These are phyloP conservation scores for Lepiota brunneoincarnata DNA, from an alignment of 768 basidiomycete species.

Conservation along the genomic window DNA sequence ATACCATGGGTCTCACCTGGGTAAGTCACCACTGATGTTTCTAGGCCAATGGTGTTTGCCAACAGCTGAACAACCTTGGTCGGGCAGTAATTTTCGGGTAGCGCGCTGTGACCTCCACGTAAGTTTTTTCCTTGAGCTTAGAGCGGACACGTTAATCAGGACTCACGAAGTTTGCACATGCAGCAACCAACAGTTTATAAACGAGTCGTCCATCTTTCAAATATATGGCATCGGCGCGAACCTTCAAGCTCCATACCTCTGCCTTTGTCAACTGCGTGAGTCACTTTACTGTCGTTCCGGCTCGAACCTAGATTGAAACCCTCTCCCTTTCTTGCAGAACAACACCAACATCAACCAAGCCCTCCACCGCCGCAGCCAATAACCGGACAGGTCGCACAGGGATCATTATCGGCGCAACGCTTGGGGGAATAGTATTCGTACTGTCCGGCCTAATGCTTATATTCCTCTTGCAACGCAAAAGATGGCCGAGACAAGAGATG, in stretches of 20 bases:
- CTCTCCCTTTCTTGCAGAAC: too few relatives aligned
- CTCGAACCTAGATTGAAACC: not conserved
- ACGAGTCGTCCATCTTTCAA: not conserved
- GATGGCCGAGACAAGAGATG: too few relatives aligned
- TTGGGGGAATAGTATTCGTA: too few relatives aligned
- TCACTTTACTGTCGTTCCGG: not conserved
- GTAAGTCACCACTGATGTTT: not conserved
- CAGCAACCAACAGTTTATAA: not conserved
- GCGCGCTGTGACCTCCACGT: not conserved
- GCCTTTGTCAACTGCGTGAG: not conserved
- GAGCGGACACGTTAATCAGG: not conserved
- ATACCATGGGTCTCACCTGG: conserved; percentile 2
- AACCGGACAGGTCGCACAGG: too few relatives aligned
- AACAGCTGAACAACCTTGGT: not conserved
- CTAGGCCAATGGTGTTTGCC: not conserved
- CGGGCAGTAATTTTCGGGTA: conserved; percentile 3
- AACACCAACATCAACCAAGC: too few relatives aligned
- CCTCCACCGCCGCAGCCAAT: too few relatives aligned
- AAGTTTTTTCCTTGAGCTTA: not conserved
- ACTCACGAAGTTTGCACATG: not conserved
- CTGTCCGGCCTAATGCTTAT: too few relatives aligned
- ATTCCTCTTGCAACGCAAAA: too few relatives aligned
- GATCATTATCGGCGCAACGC: too few relatives aligned
- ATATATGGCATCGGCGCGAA: not conserved
- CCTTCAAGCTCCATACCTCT: not conserved